phyloP scores from a whole-genome alignment of 2,329 filamentous ascomycete species.

The Phialocephala subalpina region DNA sequence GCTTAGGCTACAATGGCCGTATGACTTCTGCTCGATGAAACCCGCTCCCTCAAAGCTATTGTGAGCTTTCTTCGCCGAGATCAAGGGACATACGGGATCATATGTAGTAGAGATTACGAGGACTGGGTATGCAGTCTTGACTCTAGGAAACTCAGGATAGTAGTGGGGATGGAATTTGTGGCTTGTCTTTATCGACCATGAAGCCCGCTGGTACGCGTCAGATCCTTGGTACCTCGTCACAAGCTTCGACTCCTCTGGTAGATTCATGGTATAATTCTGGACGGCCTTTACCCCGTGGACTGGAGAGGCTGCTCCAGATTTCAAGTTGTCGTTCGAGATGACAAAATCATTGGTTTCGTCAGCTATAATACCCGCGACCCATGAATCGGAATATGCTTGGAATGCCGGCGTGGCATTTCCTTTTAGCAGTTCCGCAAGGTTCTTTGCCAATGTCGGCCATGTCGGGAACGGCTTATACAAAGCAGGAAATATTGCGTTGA shows the following conservation, averaged over 20 bases:
- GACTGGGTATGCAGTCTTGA: conserved; percentile 36
- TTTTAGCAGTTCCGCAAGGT: conserved; percentile 29
- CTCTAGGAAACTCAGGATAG: conserved; percentile 26
- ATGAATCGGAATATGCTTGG: conserved; percentile 41
- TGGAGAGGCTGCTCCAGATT: conserved; percentile 22
- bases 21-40: conserved; percentile 37
- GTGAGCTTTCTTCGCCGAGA: conserved; percentile 35
- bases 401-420: conserved; percentile 36
- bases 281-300: conserved; percentile 27
- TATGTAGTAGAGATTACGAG: conserved; percentile 38
- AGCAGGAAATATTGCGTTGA: conserved; percentile 48
- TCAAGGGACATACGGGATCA: conserved; percentile 37
- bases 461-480: conserved; percentile 47
- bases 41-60: conserved; percentile 37
- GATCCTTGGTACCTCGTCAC: conserved; percentile 29
- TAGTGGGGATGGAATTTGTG: conserved; percentile 30
- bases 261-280: conserved; percentile 20
- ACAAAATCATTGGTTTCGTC: conserved; percentile 31
- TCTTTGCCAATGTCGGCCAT: conserved; percentile 27
- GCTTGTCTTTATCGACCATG: conserved; percentile 28
- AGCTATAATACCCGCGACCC: conserved; percentile 14
- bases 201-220: conserved; percentile 24
- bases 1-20: conserved; percentile 37
- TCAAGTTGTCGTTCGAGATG: conserved; percentile 25
- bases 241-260: conserved; percentile 15